phyloP scores from a whole-genome alignment of 2,329 filamentous ascomycete species.

The Aspergillus sp. region DNA sequence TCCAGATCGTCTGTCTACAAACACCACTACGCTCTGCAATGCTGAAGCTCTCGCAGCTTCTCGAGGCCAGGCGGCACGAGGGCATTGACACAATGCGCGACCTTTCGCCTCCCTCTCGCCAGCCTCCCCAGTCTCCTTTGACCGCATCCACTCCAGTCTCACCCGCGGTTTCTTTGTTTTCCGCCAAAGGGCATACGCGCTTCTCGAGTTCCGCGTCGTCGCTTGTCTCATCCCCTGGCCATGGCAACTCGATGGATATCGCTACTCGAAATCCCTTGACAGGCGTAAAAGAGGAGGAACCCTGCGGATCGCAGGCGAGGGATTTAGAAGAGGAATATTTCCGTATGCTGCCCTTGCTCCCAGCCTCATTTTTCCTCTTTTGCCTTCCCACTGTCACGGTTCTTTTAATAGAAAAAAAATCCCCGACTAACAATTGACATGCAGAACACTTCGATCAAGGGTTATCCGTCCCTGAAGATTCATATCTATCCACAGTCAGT shows the following conservation, averaged over 20 bases:
- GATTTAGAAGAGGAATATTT: slow-evolving; percentile 63
- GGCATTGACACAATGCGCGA: slow-evolving; percentile 28
- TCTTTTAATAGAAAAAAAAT: slow-evolving; percentile 3
- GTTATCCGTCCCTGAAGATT: slow-evolving; percentile 29
- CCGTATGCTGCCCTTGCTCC: slow-evolving; percentile 58
- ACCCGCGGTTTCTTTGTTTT: slow-evolving; percentile 42
- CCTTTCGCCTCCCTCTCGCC: slow-evolving; percentile 18
- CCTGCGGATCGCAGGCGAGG: slow-evolving; percentile 63
- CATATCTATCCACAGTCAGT: slow-evolving; percentile 30
- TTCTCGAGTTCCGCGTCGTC: slow-evolving; percentile 73
- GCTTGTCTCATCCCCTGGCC: slow-evolving; percentile 60
- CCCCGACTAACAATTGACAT: slow-evolving; percentile 11
- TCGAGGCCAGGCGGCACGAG: slow-evolving; percentile 33
- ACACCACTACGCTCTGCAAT: slow-evolving; percentile 21
- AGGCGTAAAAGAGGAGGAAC: slow-evolving; percentile 85
- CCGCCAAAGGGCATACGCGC: slow-evolving; percentile 37
- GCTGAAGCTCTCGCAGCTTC: slow-evolving; percentile 35
- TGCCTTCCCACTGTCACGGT: slow-evolving; percentile 1
- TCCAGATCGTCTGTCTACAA: background rate
- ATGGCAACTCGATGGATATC: slow-evolving; percentile 50
- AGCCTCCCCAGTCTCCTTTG: slow-evolving; percentile 31
- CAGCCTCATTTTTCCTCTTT: slow-evolving; percentile 9
- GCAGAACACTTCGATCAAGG: slow-evolving; percentile 39
- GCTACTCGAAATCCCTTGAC: slow-evolving; percentile 67
- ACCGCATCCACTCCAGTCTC: slow-evolving; percentile 40